Evolutionary conservation across 257 asterid species (phyloP), one percentile per base, ranked within the genome.

Genomic region (Solanum clarkiae): DNA sequence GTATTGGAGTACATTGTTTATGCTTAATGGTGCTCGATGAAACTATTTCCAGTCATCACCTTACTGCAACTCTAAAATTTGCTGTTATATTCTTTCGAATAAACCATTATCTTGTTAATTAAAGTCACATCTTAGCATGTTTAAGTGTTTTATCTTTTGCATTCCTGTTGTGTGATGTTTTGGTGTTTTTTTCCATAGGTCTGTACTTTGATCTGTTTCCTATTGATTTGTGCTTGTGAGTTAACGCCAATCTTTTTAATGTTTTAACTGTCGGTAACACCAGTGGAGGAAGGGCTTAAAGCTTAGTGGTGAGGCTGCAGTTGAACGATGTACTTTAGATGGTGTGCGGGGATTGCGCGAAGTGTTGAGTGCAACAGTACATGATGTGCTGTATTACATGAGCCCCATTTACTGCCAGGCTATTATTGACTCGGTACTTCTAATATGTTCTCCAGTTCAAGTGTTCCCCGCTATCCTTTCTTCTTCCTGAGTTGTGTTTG

Each of bases 331-430:
- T 86, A 96, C 99, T 71, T 88, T 96, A 88, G 98, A 95, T 92
- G 98, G 99, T 57, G 98, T 96, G 51, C 92, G 99, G 83, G 97
- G 97, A 86, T 85, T 96, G 85, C 98, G 99, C 66, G 90, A 92
- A 86, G 93, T 92, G 94, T 87, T 96, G 91, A 93, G 99, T 92
- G 99, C 97, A 57, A 95, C 99, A 51, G 99, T 96, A 90, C 99
- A 96, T 89, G 99, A 96, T 88, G 96, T 96, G 86, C 90, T 96
- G 86, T 96, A 95, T 90, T 96, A 96, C 89, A 96, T 96, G 99
- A 96, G 99, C 91, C 99, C 99, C 83, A 94, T 95, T 86, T 91
- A 95, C 91, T 96, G 99, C 89, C 99, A 96, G 92, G 94, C 93
- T 82, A 95, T 96, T 86, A 95, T 96, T 84, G 91, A 96, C 89